A percentile compares a stretch with the other conserved stretches of the same genome.
These are phyloP conservation scores for Linaria vulgaris DNA, from an alignment of 257 asterid genomes.

Conservation along the genomic window DNA sequence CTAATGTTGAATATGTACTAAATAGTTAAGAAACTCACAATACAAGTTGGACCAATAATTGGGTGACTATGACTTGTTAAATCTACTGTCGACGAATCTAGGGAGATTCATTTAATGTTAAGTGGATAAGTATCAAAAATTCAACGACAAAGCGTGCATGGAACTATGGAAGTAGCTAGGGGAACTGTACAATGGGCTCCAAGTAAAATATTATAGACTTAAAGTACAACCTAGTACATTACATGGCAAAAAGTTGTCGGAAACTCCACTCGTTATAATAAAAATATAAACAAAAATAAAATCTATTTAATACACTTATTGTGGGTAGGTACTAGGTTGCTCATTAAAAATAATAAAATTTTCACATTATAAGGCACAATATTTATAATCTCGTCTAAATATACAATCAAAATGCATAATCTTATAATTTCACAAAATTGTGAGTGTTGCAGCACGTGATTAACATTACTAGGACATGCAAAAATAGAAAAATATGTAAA, in stretches of 20 bases:
- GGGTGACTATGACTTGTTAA: constrained; percentile 16
- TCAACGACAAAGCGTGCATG: constrained; percentile 19
- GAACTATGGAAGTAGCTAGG: neutral
- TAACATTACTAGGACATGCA: neutral
- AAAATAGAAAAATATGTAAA: neutral
- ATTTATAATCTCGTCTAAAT: too few relatives aligned
- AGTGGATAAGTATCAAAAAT: neutral
- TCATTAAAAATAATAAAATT: too few relatives aligned
- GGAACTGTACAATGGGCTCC: too few relatives aligned
- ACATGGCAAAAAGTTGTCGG: constrained; percentile 10
- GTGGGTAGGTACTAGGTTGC: too few relatives aligned
- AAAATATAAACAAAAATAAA: too few relatives aligned
- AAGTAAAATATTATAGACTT: neutral
- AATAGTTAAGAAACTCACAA: too few relatives aligned
- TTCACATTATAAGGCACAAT: neutral
- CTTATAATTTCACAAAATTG: too few relatives aligned
- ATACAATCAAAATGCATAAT: too few relatives aligned
- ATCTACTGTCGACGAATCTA: constrained; percentile 13
- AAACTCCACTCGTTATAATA: too few relatives aligned
- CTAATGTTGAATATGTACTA: too few relatives aligned
- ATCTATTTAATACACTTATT: too few relatives aligned
- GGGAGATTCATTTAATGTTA: constrained; percentile 1
- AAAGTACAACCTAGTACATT: constrained; percentile 20
- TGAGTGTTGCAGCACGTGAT: neutral
- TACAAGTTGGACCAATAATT: neutral